A percentile compares a stretch with the other conserved stretches of the same genome.
These are phyloP conservation scores for Emericellopsis atlantica DNA, from an alignment of 2,329 filamentous ascomycete species.

Conservation along the genomic window DNA sequence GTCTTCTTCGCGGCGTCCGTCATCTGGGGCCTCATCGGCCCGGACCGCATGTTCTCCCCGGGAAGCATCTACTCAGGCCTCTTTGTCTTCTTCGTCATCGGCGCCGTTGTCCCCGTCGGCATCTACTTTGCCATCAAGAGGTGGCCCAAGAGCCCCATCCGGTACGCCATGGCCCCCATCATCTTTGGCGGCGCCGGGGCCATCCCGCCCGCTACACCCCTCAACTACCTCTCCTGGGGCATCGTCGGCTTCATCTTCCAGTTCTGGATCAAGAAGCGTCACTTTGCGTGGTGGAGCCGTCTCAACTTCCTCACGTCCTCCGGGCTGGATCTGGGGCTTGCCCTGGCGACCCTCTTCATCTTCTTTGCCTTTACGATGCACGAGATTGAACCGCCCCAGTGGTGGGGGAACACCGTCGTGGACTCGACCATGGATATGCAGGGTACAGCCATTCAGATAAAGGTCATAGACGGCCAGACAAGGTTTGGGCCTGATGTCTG, in stretches of 20 bases:
- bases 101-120: slow-evolving; percentile 36
- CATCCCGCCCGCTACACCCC: slow-evolving; percentile 55
- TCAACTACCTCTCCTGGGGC: slow-evolving; percentile 66
- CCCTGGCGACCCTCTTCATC: slow-evolving; percentile 53
- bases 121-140: slow-evolving; percentile 36
- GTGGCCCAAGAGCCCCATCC: slow-evolving; percentile 35
- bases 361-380: slow-evolving; percentile 59
- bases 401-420: slow-evolving; percentile 57
- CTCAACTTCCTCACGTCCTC: slow-evolving; percentile 63
- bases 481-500: slow-evolving; percentile 2
- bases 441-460: slow-evolving; percentile 41
- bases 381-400: slow-evolving; percentile 46
- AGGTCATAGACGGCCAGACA: background rate
- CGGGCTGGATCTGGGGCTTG: slow-evolving; percentile 56
- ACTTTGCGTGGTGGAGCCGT: slow-evolving; percentile 59
- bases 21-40: slow-evolving; percentile 56
- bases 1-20: slow-evolving; percentile 56
- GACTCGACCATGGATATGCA: slow-evolving; percentile 47
- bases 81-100: slow-evolving; percentile 46
- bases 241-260: slow-evolving; percentile 61
- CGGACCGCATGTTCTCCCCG: slow-evolving; percentile 49
- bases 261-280: slow-evolving; percentile 48
- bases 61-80: slow-evolving; percentile 49
- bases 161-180: slow-evolving; percentile 46
- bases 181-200: slow-evolving; percentile 47